Evolutionary conservation across 768 basidiomycete species (phyloP).

Genomic region (Tylopilus intermedius): DNA sequence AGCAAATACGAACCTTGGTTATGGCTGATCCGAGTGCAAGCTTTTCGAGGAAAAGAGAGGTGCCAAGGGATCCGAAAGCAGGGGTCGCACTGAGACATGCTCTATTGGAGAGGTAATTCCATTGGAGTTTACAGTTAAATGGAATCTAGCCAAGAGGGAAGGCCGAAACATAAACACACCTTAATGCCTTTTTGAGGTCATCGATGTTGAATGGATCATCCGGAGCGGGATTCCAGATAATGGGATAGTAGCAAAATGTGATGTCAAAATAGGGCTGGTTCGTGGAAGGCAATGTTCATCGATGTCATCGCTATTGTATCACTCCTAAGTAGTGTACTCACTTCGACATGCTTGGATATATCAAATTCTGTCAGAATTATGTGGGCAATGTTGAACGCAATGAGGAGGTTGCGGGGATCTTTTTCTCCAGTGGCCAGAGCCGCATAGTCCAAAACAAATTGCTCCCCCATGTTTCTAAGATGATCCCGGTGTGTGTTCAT

Average conservation of each 20-base stretch:
- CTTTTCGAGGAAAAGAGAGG: constrained; percentile 90
- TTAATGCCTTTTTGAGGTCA: constrained; percentile 70
- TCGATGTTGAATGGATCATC: constrained; percentile 90
- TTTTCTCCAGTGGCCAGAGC: constrained; percentile 91
- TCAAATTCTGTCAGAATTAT: constrained; percentile 88
- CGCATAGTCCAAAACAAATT: constrained; percentile 74
- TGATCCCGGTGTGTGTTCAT: constrained; percentile 36
- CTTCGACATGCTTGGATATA: constrained; percentile 69
- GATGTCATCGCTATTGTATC: background rate
- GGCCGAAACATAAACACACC: constrained; percentile 38
- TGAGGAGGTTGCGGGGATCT: constrained; percentile 88
- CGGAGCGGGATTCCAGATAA: constrained; percentile 90
- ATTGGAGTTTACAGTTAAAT: constrained; percentile 1
- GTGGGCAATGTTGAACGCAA: constrained; percentile 85
- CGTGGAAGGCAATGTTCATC: background rate
- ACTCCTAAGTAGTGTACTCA: constrained; percentile 31
- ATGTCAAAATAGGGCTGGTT: constrained; percentile 85
- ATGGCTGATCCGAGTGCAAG: constrained; percentile 72
- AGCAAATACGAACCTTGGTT: constrained; percentile 59
- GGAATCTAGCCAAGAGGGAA: background rate
- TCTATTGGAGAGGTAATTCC: constrained; percentile 24
- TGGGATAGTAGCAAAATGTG: constrained; percentile 97
- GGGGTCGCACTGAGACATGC: constrained; percentile 78
- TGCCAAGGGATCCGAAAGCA: constrained; percentile 75
- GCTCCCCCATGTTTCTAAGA: constrained; percentile 64